These are phyloP conservation scores for Candida hispaniensis DNA, from an alignment of 805 yeast species.

Conservation along the genomic window DNA sequence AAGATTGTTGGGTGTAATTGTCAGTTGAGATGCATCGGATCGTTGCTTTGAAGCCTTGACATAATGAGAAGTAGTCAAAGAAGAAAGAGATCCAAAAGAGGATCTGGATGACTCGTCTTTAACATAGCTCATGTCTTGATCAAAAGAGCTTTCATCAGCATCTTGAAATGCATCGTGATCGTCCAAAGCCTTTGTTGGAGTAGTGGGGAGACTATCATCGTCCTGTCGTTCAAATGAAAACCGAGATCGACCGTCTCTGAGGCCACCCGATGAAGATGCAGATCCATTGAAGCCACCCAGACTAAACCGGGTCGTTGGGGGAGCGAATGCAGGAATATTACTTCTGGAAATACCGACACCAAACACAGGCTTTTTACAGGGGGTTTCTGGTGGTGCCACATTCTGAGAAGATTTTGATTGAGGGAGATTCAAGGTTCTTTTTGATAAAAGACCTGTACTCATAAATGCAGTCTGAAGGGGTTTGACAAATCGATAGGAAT, in stretches of 20 bases:
- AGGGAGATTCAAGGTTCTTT: conserved; percentile 38
- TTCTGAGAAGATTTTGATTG: conserved; percentile 19
- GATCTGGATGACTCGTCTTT: too few species aligned
- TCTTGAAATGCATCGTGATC: conserved; percentile 5
- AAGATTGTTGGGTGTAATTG: conserved; percentile 7
- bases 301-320: background rate
- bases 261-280: too few species aligned
- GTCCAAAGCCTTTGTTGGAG: conserved; percentile 9
- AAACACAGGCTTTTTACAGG: conserved; percentile 40
- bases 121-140: too few species aligned
- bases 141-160: too few species aligned
- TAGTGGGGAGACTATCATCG: conserved; percentile 10
- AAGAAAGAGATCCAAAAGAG: conserved; percentile 6
- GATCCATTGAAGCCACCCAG: background rate
- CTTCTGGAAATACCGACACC: background rate
- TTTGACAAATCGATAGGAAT: conserved; percentile 56
- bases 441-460: conserved; percentile 60
- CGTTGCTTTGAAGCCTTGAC: conserved; percentile 11
- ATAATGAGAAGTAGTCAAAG: conserved; percentile 4
- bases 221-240: conserved; percentile 13
- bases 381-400: conserved; percentile 50
- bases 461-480: conserved; percentile 80
- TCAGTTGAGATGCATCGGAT: conserved; percentile 10
- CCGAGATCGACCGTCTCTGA: conserved; percentile 5
- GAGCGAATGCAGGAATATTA: background rate